Base-by-base conservation (phyloP, 2,329 filamentous ascomycete genomes). In the Colletotrichum godetiae region DNA sequence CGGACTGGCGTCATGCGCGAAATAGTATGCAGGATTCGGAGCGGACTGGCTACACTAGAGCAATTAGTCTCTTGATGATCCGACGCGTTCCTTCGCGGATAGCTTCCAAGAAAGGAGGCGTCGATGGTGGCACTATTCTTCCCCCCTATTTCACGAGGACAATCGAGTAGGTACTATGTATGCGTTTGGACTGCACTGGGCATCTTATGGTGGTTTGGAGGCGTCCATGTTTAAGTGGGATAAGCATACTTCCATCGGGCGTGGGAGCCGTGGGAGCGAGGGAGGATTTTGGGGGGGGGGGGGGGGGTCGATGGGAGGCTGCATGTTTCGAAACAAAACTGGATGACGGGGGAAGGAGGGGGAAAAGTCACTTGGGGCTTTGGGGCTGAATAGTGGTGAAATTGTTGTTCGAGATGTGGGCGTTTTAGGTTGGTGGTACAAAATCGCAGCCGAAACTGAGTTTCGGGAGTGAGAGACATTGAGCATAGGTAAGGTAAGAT, bases 241-340 rank as follows among this genome's bases (percentile, higher is more conserved):
- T 62, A 52, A 62, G 27, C 59, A n/a, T 52, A 31, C 37, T 49
- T 62, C 27, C 15, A 49, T 49, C 19, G 27, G 31, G 27, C 24
- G 24, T 29, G 59, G 37, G 5, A 49, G 37, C 27, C 24, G 24
- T 29, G 59, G 37, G 5, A 49, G 37, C 27, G 37, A 49, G 37
- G 59, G 3, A 29, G 6, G 19, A 27, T 8, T n/a, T n/a, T 49
- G 19, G 19, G 8, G 15, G 33, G 2, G 31, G 7, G 33, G 53
- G 19, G 19, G 8, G 15, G 33, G 2, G 31, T 11, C 46, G 53
- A 68, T 42, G 60, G 60, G 49, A 65, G 49, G 60, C 11, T 7
- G 70, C 67, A 60, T 73, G 55, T 59, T 73, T 73, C 60, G 55
- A 73, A 73, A 65, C 70, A 24, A 57, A 37, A n/a, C 42, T 8